Base-by-base conservation (phyloP, 441 rosid genomes). In the Arabidopsis lyrata region DNA sequence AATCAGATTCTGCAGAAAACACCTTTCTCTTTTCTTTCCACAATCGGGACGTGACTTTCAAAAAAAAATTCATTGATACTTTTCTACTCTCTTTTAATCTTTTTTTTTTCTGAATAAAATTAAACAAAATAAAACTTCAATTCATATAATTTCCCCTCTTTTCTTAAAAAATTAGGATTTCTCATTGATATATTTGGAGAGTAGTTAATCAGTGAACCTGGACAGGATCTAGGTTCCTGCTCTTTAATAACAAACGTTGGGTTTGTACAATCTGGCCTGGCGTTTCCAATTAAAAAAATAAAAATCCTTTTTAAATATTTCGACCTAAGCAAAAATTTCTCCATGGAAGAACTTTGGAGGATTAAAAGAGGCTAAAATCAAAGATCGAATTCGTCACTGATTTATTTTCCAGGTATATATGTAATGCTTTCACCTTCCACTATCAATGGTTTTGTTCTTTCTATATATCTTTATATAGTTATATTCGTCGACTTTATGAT, bases 391-490 rank as follows among this genome's bases (percentile, higher is more conserved):
- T 49, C 42, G 20, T 38, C 60, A 11, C 52, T 22, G 49, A 6
- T 60, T 22, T 38, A 36, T 36, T 49, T 39, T 39, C 4, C 67
- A 74, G 78, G 78, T 74, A 58, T 1, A 20, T 55, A 65, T 27
- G 20, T 16, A 22, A 66, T 66, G 66, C 60, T 49, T 29, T 74
- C 53, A 39, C 54, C 53, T 73, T 59, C 78, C 68, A 74, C 63
- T 50, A 66, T 67, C 73, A 32, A 67, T 67, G 73, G 73, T 67
- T 74, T 66, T 59, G 62, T 58, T 67, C 47, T 34, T n/a, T 44
- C 39, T 8, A 12, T 32, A 18, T 18, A 63, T 34, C 2, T 73
- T 64, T 45, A 24, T 24, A 24, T 24, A 24, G 31, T 4, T 29
- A 29, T 29, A 29, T 29, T 29, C 31, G 31, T 29, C 31, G 31